Conservation (phyloP, 2,329 filamentous ascomycete species). For the Pseudocercospora vitis region DNA sequence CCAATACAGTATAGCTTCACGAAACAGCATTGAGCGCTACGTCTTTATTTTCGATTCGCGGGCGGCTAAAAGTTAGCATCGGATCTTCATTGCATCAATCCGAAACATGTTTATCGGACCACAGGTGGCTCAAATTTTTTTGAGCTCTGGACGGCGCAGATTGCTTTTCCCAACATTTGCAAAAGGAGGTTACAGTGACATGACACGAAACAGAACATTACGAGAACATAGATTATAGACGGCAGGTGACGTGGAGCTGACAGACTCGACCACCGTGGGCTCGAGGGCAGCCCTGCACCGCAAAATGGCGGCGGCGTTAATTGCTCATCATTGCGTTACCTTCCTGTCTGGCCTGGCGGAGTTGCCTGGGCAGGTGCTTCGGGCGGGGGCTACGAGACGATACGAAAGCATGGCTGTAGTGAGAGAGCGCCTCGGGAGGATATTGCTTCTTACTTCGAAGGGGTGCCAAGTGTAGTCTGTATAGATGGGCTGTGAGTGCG, state of each 20-base stretch:
- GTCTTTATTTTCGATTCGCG: constrained; percentile 12
- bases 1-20: constrained; percentile 25
- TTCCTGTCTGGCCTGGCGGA: constrained; percentile 4
- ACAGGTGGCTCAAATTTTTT: background rate
- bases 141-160: constrained; percentile 2
- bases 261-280: constrained; percentile 9
- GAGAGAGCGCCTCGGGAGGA: background rate
- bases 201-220: constrained; percentile 24
- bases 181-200: constrained; percentile 19
- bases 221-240: constrained; percentile 27
- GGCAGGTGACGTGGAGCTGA: constrained; percentile 24
- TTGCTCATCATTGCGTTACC: background rate
- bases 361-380: background rate
- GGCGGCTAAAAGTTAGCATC: constrained; percentile 16
- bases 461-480: background rate
- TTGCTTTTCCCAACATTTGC: constrained; percentile 10
- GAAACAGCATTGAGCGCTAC: constrained; percentile 3
- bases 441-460: background rate
- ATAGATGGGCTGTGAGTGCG: constrained; percentile 4
- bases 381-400: constrained; percentile 14
- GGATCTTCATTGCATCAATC: constrained; percentile 3
- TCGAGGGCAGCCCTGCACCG: constrained; percentile 22
- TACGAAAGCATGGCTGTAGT: constrained; percentile 12
- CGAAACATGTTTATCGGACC: constrained; percentile 2
- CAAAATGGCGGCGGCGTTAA: constrained; percentile 14